A percentile compares a stretch with the other conserved stretches of the same genome.
Evolutionary conservation across 139 green algal species (phyloP).

Genomic region (Auxenochlorella protothecoides): DNA sequence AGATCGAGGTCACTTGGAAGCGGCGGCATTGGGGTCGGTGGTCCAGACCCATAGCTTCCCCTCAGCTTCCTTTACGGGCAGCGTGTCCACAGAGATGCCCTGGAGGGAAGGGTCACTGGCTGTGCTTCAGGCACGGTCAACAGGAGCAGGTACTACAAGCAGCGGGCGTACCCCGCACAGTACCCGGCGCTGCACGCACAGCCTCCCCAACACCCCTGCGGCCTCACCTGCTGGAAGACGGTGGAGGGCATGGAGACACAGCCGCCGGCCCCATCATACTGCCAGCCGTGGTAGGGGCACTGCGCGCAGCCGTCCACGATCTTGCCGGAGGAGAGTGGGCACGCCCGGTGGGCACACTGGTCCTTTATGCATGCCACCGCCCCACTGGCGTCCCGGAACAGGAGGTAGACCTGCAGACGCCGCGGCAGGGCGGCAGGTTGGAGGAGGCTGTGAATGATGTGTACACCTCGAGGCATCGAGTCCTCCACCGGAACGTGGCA

Average conservation of each 20-base stretch:
- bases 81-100: slow-evolving; percentile 54
- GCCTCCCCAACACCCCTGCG: neutral
- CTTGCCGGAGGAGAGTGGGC: slow-evolving; percentile 78
- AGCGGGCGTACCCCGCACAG: neutral
- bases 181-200: neutral
- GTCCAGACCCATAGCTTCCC: slow-evolving; percentile 92
- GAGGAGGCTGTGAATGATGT: neutral
- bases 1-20: no score
- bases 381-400: slow-evolving; percentile 69
- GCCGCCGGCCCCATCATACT: slow-evolving; percentile 61
- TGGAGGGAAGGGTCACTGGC: neutral
- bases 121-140: neutral
- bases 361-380: slow-evolving; percentile 41
- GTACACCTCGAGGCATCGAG: neutral
- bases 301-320: slow-evolving; percentile 48
- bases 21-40: slow-evolving; percentile 16
- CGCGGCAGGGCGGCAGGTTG: slow-evolving; percentile 13
- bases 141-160: neutral
- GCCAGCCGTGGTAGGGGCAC: slow-evolving; percentile 95
- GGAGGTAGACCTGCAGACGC: slow-evolving; percentile 82
- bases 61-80: slow-evolving; percentile 77
- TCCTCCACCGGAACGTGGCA: neutral
- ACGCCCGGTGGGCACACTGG: slow-evolving; percentile 90
- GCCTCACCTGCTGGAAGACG: slow-evolving; percentile 33
- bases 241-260: slow-evolving; percentile 93